Conservation (phyloP, 495 filamentous ascomycete species). For the Usnea hakonensis region DNA sequence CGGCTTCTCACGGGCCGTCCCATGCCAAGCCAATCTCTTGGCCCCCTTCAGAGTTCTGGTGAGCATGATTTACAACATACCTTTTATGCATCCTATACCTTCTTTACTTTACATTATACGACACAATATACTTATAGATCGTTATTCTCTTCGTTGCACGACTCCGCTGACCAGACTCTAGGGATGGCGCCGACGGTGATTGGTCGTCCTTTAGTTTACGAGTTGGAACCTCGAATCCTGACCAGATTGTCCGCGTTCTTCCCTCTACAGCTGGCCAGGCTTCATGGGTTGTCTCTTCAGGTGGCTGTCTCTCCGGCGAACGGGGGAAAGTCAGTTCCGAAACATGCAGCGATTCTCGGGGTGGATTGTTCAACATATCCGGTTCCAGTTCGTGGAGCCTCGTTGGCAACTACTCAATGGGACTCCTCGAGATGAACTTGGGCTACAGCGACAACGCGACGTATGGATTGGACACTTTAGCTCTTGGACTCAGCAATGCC, state of each 20-base stretch:
- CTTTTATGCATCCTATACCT: too few relatives aligned
- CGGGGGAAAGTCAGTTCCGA: slow-evolving; percentile 15
- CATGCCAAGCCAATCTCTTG: too few relatives aligned
- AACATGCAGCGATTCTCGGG: slow-evolving; percentile 40
- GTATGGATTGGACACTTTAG: slow-evolving; percentile 45
- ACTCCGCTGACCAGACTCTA: slow-evolving; percentile 13
- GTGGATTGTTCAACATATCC: slow-evolving; percentile 40
- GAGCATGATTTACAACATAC: too few relatives aligned
- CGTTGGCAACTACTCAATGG: slow-evolving; percentile 31
- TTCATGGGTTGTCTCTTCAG: slow-evolving; percentile 33
- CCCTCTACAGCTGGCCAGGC: slow-evolving; percentile 40
- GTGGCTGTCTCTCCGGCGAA: slow-evolving; percentile 22
- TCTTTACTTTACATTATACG: too few relatives aligned
- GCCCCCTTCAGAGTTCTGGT: too few relatives aligned
- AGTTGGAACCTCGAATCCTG: slow-evolving; percentile 36
- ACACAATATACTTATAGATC: too few relatives aligned
- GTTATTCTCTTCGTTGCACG: too few relatives aligned
- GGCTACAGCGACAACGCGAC: slow-evolving; percentile 34
- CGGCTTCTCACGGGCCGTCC: too few relatives aligned
- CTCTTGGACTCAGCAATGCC: slow-evolving; percentile 36
- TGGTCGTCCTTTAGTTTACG: slow-evolving; percentile 45
- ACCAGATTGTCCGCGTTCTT: slow-evolving; percentile 38
- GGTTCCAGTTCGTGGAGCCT: slow-evolving; percentile 41
- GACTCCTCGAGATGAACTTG: slow-evolving; percentile 39
- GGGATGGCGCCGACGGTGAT: slow-evolving; percentile 45